phyloP scores from a whole-genome alignment of 306 rosid genomes.

The Dryas octopetala region DNA sequence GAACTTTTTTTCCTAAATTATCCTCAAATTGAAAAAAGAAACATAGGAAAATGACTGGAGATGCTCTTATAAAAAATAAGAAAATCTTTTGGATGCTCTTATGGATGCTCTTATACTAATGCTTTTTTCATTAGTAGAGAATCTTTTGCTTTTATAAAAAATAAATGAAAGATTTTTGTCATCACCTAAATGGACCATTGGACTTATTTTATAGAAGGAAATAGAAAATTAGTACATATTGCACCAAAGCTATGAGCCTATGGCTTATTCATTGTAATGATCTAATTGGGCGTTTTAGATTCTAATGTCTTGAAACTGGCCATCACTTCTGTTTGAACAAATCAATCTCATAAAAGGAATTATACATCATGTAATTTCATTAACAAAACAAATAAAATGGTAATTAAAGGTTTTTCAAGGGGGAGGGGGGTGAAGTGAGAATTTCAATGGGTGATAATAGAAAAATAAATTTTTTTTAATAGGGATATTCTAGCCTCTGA shows the following conservation, averaged over 20 bases:
- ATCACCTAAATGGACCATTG: conserved; percentile 9
- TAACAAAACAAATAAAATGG: background rate
- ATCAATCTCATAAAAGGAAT: background rate
- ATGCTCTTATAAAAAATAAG: too few species aligned
- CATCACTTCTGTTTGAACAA: background rate
- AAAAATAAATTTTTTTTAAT: background rate
- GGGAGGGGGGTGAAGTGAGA: background rate
- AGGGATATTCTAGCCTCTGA: background rate
- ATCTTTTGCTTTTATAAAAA: too few species aligned
- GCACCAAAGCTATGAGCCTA: background rate
- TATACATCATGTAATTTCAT: background rate
- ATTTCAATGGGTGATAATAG: background rate
- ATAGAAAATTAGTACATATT: background rate
- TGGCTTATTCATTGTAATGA: conserved; percentile 2
- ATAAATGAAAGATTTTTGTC: background rate
- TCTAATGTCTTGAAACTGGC: background rate
- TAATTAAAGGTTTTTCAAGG: background rate
- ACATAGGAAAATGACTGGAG: too few species aligned
- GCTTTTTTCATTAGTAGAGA: too few species aligned
- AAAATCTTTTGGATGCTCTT: too few species aligned
- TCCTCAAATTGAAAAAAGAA: too few species aligned
- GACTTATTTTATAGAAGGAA: background rate
- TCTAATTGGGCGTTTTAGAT: background rate
- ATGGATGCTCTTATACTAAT: too few species aligned
- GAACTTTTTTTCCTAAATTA: too few species aligned